Evolutionary conservation across 306 rosid genomes (phyloP), one percentile per base, ranked within the genome.

Genomic region (Cucurbita ficifolia): DNA sequence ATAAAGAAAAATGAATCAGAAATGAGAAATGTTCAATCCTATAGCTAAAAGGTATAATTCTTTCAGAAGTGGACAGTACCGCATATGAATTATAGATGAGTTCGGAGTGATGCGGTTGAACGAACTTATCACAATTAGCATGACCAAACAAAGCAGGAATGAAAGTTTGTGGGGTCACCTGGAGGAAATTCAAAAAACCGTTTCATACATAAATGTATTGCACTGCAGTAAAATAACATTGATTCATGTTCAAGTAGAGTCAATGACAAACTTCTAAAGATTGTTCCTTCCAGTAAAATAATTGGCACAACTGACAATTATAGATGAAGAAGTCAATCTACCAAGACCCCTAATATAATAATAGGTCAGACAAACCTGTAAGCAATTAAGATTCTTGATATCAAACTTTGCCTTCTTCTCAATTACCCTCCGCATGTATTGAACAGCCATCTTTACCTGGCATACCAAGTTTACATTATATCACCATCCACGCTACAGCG

Each of bases 141-240:
- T 94, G 99, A 77, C 96, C 99, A 82, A 94, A 85, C 79, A 94
- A 89, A 84, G 86, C 96, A 74, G 99, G 99, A 82, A 90, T 86
- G 72, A 76, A 87, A 50, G 95, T 89, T 86, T 91, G 91, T 39
- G 87, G 84, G 42, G 99, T 86, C 76, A 77, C 94, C 99, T 94
- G 92, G 70, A 65, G 64, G 77, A 40, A 38, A 33, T 58, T 64
- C 49, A 75, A 24, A 43, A 60, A 68, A 19, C 13, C 21, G 18
- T 56, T 57, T 56, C 54, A 56, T 40, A 56, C 14, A 21, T 21
- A 13, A 54, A 58, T 21, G 74, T 38, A 43, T 19, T 54, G 65
- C 76, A 43, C 19, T 38, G 39, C 38, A 56, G 18, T 39, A 22
- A 21, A 43, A 12, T 56, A 21, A 45, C 22, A 19, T 18, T 22